Conservation (phyloP, 2,329 filamentous ascomycete species). For the Calonectria pseudoturangicola region DNA sequence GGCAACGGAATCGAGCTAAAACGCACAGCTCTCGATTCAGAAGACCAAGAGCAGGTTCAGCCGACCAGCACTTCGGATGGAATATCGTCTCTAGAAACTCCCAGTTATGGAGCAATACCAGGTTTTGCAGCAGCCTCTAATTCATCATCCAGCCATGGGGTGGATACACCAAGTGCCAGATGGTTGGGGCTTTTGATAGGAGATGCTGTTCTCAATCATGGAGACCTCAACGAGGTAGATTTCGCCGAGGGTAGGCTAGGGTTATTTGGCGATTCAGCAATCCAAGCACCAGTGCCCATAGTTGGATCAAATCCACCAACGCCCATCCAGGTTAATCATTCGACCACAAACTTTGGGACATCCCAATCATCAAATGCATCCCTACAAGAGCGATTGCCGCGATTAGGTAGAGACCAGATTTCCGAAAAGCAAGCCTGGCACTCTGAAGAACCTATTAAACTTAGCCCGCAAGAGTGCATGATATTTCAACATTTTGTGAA, state of each 20-base stretch:
- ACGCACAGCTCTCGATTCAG: neutral
- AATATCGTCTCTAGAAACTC: neutral
- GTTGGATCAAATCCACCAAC: neutral
- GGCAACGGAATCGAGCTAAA: neutral
- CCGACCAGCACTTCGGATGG: neutral
- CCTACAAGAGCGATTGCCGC: slow-evolving; percentile 18
- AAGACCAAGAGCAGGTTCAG: neutral
- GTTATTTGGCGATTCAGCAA: slow-evolving; percentile 28
- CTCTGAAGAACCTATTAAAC: slow-evolving; percentile 3
- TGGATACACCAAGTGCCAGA: slow-evolving; percentile 28
- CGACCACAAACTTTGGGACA: neutral
- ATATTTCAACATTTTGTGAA: slow-evolving; percentile 36
- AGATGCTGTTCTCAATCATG: slow-evolving; percentile 29
- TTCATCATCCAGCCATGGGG: slow-evolving; percentile 19
- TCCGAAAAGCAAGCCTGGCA: slow-evolving; percentile 36
- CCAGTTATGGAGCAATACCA: slow-evolving; percentile 3
- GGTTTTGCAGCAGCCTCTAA: slow-evolving; percentile 14
- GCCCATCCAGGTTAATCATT: neutral
- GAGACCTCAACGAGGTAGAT: neutral
- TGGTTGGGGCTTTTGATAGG: slow-evolving; percentile 48
- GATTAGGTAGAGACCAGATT: slow-evolving; percentile 19
- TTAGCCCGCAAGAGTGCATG: slow-evolving; percentile 19
- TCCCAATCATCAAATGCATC: slow-evolving; percentile 15
- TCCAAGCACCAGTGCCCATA: slow-evolving; percentile 4
- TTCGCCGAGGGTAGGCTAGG: neutral